Conservation (phyloP, 768 basidiomycete species). For the Trametes sanguinea region DNA sequence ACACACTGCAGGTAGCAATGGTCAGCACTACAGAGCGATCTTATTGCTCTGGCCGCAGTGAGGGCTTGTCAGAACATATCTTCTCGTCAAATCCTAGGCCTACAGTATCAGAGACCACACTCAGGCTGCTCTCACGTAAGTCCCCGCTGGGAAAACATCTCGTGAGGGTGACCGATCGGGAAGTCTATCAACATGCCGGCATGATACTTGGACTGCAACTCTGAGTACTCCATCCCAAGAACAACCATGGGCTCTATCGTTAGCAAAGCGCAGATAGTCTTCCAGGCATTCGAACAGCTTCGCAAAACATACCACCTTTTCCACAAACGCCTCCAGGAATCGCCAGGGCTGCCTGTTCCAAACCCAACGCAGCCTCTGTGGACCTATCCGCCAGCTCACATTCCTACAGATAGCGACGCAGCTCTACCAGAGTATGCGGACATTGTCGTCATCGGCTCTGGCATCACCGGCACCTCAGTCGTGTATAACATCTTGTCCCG, state of each 20-base stretch:
- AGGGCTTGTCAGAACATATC: too few relatives aligned
- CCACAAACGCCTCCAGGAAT: constrained; percentile 36
- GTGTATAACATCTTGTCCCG: constrained; percentile 53
- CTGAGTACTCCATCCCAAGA: neutral
- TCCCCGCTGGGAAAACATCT: too few relatives aligned
- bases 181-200: too few relatives aligned
- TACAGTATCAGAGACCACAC: too few relatives aligned
- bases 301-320: constrained; percentile 31
- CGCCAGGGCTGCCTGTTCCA: constrained; percentile 58
- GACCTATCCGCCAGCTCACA: constrained; percentile 54
- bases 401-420: constrained; percentile 35
- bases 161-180: too few relatives aligned
- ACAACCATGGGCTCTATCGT: constrained; percentile 26
- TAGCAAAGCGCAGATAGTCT: constrained; percentile 27
- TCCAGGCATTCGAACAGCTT: constrained; percentile 23
- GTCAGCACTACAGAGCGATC: too few relatives aligned
- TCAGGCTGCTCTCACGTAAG: too few relatives aligned
- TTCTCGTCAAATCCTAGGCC: too few relatives aligned
- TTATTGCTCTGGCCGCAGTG: too few relatives aligned
- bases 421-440: constrained; percentile 54
- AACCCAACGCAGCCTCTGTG: constrained; percentile 65
- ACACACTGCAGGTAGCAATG: too few relatives aligned
- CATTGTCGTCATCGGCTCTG: constrained; percentile 74
- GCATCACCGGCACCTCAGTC: constrained; percentile 69
- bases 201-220: too few relatives aligned